Conservation (phyloP, 108 stramenopile species). For the Bacterosira constricta region DNA sequence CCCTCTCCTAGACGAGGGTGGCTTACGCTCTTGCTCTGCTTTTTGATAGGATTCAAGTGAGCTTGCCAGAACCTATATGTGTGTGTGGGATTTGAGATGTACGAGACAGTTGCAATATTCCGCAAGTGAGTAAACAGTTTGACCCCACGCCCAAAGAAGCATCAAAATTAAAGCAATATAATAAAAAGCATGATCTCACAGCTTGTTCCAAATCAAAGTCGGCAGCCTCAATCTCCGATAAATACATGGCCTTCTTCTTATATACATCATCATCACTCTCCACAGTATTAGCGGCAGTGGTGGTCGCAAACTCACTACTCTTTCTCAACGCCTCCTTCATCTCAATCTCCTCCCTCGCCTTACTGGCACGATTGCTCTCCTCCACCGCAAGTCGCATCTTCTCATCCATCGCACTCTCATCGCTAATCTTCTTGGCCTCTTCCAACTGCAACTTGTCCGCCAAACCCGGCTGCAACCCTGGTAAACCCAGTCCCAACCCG, state of each 20-base stretch:
- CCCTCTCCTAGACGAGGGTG: conserved; percentile 37
- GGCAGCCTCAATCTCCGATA: conserved; percentile 77
- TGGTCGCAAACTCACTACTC: neutral
- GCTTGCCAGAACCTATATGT: conserved; percentile 58
- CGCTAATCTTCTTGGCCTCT: conserved; percentile 67
- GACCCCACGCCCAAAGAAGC: no score
- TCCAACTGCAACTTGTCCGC: conserved; percentile 83
- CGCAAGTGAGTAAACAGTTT: no score
- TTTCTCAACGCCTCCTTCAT: conserved; percentile 16
- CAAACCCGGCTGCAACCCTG: conserved; percentile 77
- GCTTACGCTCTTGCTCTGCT: conserved; percentile 67
- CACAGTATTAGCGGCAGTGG: neutral
- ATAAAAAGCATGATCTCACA: neutral
- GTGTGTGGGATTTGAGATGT: no score
- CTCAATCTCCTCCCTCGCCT: conserved; percentile 31
- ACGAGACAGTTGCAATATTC: no score
- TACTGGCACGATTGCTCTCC: conserved; percentile 32
- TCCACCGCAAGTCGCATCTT: conserved; percentile 60
- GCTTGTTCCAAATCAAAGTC: conserved; percentile 87
- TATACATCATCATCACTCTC: conserved; percentile 40
- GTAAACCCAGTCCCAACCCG: conserved; percentile 79
- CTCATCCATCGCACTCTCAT: conserved; percentile 55
- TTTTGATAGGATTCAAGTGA: conserved; percentile 62
- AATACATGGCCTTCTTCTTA: conserved; percentile 66
- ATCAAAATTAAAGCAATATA: neutral